Percentiles rank a stretch among this genome's conserved stretches.
Conservation (phyloP, 106 monocot genomes). For the Amphibolis antarctica region DNA sequence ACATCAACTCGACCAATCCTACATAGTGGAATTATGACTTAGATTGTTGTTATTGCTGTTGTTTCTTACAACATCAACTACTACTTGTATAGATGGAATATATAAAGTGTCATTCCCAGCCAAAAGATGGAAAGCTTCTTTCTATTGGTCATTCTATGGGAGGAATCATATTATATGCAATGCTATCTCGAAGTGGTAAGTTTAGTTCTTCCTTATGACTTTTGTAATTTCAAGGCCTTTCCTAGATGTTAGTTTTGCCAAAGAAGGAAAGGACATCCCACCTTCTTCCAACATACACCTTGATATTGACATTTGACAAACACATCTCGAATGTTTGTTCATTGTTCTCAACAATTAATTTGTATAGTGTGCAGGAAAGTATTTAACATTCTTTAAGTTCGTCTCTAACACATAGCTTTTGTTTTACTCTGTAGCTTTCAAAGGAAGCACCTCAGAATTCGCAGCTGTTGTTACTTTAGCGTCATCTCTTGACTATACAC, state of each 20-base stretch:
- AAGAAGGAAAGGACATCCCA: too few species aligned
- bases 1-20: too few species aligned
- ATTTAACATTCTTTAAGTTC: not conserved
- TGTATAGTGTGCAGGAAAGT: too few species aligned
- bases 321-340: too few species aligned
- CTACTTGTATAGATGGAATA: constrained; percentile 65
- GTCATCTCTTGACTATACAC: constrained; percentile 86
- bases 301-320: too few species aligned
- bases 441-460: constrained; percentile 42
- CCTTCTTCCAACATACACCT: too few species aligned
- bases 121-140: constrained; percentile 72
- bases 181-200: constrained; percentile 75
- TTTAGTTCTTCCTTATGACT: constrained; percentile 1
- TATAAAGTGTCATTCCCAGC: constrained; percentile 46
- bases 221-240: too few species aligned
- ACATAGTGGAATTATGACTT: too few species aligned
- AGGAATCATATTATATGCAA: constrained; percentile 83
- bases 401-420: not conserved
- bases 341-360: too few species aligned
- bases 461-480: constrained; percentile 84
- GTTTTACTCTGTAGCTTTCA: constrained; percentile 26
- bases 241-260: too few species aligned
- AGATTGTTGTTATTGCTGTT: too few species aligned
- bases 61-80: not conserved
- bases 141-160: constrained; percentile 98